Conservation (phyloP, 768 basidiomycete genomes). For the Pleurotus tuoliensis region DNA sequence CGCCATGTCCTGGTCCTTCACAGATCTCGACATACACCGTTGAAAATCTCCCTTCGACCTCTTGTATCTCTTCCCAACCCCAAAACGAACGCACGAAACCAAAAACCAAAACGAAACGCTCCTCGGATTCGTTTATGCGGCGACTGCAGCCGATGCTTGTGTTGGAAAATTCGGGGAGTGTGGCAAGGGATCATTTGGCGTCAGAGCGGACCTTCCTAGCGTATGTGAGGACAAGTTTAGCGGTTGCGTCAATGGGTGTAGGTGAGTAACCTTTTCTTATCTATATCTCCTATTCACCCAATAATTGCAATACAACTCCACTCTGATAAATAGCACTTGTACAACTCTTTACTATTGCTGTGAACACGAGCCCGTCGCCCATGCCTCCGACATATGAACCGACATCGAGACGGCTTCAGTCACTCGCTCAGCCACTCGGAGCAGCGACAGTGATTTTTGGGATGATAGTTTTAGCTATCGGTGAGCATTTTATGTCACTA, state of each 20-base stretch:
- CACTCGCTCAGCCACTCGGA: constrained; percentile 39
- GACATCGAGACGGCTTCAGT: background rate
- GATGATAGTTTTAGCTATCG: constrained; percentile 28
- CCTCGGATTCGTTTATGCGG: background rate
- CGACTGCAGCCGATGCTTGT: constrained; percentile 9
- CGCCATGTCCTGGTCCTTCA: background rate
- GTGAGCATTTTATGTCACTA: constrained; percentile 4
- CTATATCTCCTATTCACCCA: background rate
- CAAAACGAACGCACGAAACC: background rate
- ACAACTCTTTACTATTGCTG: constrained; percentile 41
- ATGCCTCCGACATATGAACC: background rate
- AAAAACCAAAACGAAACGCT: background rate
- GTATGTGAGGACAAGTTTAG: constrained; percentile 44
- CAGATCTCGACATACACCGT: background rate
- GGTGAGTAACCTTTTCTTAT: constrained; percentile 13
- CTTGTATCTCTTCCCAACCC: background rate
- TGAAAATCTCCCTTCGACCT: background rate
- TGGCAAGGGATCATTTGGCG: constrained; percentile 50
- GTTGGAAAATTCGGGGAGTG: constrained; percentile 42
- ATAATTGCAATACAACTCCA: background rate
- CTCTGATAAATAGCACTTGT: constrained; percentile 30
- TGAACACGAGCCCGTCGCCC: constrained; percentile 7
- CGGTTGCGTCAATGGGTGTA: constrained; percentile 42
- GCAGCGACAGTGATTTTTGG: constrained; percentile 33
- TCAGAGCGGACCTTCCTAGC: constrained; percentile 47